Evolutionary conservation across 129 eudicot genomes (phyloP), one percentile per base, ranked within the genome.

Genomic region (Erigeron canadensis): DNA sequence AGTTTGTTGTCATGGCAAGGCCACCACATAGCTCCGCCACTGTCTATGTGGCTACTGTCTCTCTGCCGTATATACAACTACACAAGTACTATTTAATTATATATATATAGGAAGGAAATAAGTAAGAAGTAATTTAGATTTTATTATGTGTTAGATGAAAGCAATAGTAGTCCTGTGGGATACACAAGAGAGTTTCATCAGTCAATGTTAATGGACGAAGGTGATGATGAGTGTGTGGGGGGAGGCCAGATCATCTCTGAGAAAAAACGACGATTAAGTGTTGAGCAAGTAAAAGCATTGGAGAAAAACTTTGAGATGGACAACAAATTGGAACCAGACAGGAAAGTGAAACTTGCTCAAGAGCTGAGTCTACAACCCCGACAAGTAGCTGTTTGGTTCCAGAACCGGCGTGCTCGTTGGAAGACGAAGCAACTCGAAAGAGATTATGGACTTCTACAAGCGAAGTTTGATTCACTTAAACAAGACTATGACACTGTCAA

Each of bases 301-400:
- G 97, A 91, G 86, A 91, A 86, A 81, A 86, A 84, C 73, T 91
- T 91, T 22, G 97, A 91, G 68, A 84, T 86, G 44, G 97, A 91
- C 53, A 91, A 91, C 70, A 91, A 88, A 81, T 83, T 91, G 34
- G 97, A 91, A 51, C 97, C 97, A 4, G 97, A 91, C 71, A 82
- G 97, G 74, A 91, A 91, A 73, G 86, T 86, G 73, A 88, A 86
- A 82, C 83, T 91, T 12, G 97, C 97, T 41, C 96, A 88, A 63
- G 97, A 91, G 37, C 97, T 91, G 70, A 96, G 97, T 4, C 65
- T 91, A 73, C 97, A 91, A 78, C 91, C 97, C 10, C 74, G 97
- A 57, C 97, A 91, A 55, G 96, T 91, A 19, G 97, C 97, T 6
- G 97, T 91, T 55, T 91, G 97, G 97, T 91, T 91, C 75, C 97